phyloP scores from a whole-genome alignment of 169 alveolate species.

The Perkinsus marinus region DNA sequence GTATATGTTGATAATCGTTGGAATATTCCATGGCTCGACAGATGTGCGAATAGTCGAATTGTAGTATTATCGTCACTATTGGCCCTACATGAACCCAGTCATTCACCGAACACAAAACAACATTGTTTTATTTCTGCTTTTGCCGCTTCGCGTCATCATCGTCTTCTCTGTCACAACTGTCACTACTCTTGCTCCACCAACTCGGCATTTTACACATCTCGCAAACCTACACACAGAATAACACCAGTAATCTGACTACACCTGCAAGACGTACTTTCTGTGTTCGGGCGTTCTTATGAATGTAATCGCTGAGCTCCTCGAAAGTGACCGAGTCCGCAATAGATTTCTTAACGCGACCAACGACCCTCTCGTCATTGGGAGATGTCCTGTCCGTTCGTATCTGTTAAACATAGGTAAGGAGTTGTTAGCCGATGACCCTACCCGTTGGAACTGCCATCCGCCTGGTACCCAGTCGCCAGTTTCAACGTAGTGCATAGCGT shows the following conservation, averaged over 20 bases:
- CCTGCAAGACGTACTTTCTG: background rate
- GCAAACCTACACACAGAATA: background rate
- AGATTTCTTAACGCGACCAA: slow-evolving; percentile 52
- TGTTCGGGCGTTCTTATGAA: background rate
- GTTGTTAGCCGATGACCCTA: background rate
- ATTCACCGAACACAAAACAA: too few species aligned
- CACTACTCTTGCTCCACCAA: background rate
- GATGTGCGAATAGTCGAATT: too few species aligned
- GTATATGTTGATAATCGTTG: too few species aligned
- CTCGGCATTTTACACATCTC: background rate
- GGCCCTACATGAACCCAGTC: too few species aligned
- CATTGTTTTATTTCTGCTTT: too few species aligned
- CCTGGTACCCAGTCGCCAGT: slow-evolving; percentile 54
- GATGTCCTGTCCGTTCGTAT: slow-evolving; percentile 54
- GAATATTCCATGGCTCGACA: too few species aligned
- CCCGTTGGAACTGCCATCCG: slow-evolving; percentile 41
- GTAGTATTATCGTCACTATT: too few species aligned
- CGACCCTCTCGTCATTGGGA: slow-evolving; percentile 54
- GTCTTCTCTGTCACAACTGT: background rate
- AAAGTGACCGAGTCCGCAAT: slow-evolving; percentile 60
- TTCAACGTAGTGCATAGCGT: slow-evolving; percentile 27
- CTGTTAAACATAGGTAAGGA: slow-evolving; percentile 35
- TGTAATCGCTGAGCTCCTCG: slow-evolving; percentile 6
- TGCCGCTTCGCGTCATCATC: background rate
- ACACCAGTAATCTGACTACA: background rate